phyloP scores from a whole-genome alignment of 1,284 basidiomycete genomes.

The Cryptococcus wingfieldii region DNA sequence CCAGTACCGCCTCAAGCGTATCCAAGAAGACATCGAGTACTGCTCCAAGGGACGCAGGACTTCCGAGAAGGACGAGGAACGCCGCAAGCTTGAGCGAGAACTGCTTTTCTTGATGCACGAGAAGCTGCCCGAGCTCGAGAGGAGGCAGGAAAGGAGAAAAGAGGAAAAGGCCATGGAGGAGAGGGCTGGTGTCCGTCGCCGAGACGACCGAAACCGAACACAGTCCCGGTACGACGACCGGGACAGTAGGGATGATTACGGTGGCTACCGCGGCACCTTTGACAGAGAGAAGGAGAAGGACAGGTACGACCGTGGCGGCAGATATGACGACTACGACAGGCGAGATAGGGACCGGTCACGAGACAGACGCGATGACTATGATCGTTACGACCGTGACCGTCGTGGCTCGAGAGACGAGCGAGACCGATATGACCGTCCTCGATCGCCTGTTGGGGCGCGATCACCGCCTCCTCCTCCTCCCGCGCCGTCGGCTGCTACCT shows the following conservation, averaged over 20 bases:
- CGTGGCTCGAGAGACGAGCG: conserved; percentile 28
- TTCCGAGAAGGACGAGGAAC: conserved; percentile 74
- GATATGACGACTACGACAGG: conserved; percentile 10
- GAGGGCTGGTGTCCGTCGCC: conserved; percentile 69
- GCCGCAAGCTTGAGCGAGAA: conserved; percentile 82
- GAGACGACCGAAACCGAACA: conserved; percentile 80
- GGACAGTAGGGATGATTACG: conserved; percentile 30
- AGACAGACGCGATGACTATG: conserved; percentile 18
- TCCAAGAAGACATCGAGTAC: conserved; percentile 93
- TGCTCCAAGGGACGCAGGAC: conserved; percentile 73
- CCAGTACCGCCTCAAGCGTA: conserved; percentile 75
- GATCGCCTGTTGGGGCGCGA: conserved; percentile 26
- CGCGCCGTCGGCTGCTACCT: conserved; percentile 30
- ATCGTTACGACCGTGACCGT: conserved; percentile 43
- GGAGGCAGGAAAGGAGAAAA: conserved; percentile 75
- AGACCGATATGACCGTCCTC: conserved; percentile 22
- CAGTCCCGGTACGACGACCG: conserved; percentile 63
- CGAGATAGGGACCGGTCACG: conserved; percentile 41
- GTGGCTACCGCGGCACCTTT: conserved; percentile 47
- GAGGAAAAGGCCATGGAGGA: conserved; percentile 70
- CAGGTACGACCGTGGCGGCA: conserved; percentile 47
- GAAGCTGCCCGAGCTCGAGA: conserved; percentile 83
- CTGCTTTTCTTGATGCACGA: conserved; percentile 84
- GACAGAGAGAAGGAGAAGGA: conserved; percentile 47
- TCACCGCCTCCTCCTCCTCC: conserved; percentile 30